Evolutionary conservation across 805 yeast species (phyloP).

Genomic region (Ogataea kodamae): DNA sequence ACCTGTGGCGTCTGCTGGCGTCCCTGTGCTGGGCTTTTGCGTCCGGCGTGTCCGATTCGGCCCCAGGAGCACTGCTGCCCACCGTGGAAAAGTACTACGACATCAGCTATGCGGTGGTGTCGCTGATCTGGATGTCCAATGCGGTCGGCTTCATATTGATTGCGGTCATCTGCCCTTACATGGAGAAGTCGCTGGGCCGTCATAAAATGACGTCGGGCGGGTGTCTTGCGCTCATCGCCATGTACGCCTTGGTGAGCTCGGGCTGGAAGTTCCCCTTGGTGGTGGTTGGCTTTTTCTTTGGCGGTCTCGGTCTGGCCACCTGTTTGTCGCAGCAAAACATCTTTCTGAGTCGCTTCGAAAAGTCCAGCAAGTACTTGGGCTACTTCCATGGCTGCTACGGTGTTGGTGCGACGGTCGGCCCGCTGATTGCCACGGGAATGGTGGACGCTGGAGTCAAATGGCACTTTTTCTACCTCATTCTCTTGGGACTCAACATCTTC

Average conservation of each 20-base stretch:
- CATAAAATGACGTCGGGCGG: conserved; percentile 41
- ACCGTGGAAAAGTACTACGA: conserved; percentile 46
- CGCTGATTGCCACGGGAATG: conserved; percentile 59
- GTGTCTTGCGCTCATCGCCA: conserved; percentile 33
- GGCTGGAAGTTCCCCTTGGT: conserved; percentile 49
- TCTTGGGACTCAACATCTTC: conserved; percentile 37
- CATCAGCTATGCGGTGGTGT: conserved; percentile 50
- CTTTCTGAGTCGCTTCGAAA: conserved; percentile 46
- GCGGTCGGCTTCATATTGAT: conserved; percentile 53
- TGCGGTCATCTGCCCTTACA: conserved; percentile 46
- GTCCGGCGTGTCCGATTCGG: conserved; percentile 51
- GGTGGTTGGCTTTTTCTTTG: conserved; percentile 49
- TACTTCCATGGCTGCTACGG: conserved; percentile 69
- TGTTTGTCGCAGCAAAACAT: conserved; percentile 50
- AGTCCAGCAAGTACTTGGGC: conserved; percentile 58
- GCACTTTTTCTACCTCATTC: conserved; percentile 52
- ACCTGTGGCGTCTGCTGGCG: conserved; percentile 40
- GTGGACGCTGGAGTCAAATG: conserved; percentile 47
- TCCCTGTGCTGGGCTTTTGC: conserved; percentile 39
- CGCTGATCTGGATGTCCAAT: conserved; percentile 55
- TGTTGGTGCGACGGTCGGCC: conserved; percentile 65
- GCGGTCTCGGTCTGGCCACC: conserved; percentile 55
- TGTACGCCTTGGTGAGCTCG: conserved; percentile 44
- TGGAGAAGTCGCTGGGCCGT: conserved; percentile 41
- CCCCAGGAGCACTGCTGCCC: conserved; percentile 60